Evolutionary conservation across 176 grass and related monocot species (phyloP).

Genomic region (Eleusine coracana): DNA sequence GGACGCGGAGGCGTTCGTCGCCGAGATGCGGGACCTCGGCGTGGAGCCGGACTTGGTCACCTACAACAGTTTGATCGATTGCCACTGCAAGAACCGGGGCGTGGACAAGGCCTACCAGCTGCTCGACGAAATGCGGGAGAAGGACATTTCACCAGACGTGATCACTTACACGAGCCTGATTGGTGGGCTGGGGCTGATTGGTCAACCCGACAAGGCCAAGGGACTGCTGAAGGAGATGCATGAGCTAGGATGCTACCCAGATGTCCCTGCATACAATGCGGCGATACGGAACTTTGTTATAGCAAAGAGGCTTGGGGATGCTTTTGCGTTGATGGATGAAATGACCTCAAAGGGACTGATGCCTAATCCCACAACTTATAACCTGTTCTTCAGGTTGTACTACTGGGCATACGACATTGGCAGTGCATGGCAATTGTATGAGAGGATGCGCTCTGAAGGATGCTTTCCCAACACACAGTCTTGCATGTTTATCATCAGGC

Average conservation of each 20-base stretch:
- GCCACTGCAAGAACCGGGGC: slow-evolving; percentile 74
- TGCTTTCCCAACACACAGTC: slow-evolving; percentile 88
- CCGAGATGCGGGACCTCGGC: slow-evolving; percentile 72
- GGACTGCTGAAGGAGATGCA: slow-evolving; percentile 81
- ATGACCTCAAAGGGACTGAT: slow-evolving; percentile 62
- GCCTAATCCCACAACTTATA: slow-evolving; percentile 86
- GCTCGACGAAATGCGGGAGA: slow-evolving; percentile 73
- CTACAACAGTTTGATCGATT: slow-evolving; percentile 90
- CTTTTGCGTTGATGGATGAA: slow-evolving; percentile 76
- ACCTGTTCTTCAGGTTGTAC: slow-evolving; percentile 86
- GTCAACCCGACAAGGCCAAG: slow-evolving; percentile 84
- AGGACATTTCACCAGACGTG: slow-evolving; percentile 70
- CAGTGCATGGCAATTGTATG: slow-evolving; percentile 59
- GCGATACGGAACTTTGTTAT: slow-evolving; percentile 82
- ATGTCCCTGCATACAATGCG: slow-evolving; percentile 70
- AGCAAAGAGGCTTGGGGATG: slow-evolving; percentile 79
- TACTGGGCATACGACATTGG: slow-evolving; percentile 77
- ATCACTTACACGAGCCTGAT: slow-evolving; percentile 86
- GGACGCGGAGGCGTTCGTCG: slow-evolving; percentile 78
- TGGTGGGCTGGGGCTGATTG: slow-evolving; percentile 76
- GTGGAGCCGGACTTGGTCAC: slow-evolving; percentile 73
- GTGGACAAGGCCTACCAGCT: slow-evolving; percentile 71
- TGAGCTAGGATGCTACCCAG: slow-evolving; percentile 69
- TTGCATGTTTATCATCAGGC: slow-evolving; percentile 86
- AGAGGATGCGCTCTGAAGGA: slow-evolving; percentile 58